Evolutionary conservation across 352 stramenopile species (phyloP).

Genomic region (Salisapilia sapeloensis): DNA sequence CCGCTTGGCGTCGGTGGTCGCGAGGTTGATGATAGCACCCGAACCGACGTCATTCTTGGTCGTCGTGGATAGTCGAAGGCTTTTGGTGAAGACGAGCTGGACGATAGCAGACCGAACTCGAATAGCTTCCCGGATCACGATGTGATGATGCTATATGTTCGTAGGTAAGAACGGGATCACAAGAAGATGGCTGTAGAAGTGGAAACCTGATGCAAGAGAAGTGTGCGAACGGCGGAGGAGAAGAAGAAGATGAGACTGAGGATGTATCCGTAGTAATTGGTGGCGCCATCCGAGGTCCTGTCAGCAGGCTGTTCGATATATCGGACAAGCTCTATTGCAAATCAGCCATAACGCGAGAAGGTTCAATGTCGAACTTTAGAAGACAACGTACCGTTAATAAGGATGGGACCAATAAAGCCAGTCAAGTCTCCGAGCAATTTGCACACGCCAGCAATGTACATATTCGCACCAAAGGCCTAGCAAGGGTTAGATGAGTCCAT

Average conservation of each 20-base stretch:
- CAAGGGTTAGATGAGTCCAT: no score
- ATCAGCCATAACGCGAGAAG: no score
- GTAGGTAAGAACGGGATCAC: no score
- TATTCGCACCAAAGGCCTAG: constrained; percentile 79
- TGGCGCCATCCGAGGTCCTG: no score
- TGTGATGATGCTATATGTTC: constrained; percentile 32
- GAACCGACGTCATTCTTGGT: constrained; percentile 31
- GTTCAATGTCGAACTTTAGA: no score
- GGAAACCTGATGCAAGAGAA: constrained; percentile 39
- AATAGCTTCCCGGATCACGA: constrained; percentile 46
- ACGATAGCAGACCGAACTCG: constrained; percentile 41
- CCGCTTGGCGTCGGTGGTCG: constrained; percentile 84
- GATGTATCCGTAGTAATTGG: constrained; percentile 47
- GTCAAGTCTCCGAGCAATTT: constrained; percentile 87
- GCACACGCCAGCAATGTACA: constrained; percentile 73
- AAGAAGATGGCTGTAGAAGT: no score
- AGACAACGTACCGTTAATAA: constrained; percentile 19
- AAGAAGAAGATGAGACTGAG: constrained; percentile 25
- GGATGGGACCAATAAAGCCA: constrained; percentile 81
- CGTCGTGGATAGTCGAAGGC: constrained; percentile 32
- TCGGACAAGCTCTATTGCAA: no score
- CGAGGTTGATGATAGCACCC: constrained; percentile 88
- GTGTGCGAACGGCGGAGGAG: constrained; percentile 21
- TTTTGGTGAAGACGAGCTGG: constrained; percentile 47
- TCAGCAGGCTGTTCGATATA: no score